phyloP scores from a whole-genome alignment of 225 moss, liverwort and hornwort genomes.

The Straminergon stramineum region DNA sequence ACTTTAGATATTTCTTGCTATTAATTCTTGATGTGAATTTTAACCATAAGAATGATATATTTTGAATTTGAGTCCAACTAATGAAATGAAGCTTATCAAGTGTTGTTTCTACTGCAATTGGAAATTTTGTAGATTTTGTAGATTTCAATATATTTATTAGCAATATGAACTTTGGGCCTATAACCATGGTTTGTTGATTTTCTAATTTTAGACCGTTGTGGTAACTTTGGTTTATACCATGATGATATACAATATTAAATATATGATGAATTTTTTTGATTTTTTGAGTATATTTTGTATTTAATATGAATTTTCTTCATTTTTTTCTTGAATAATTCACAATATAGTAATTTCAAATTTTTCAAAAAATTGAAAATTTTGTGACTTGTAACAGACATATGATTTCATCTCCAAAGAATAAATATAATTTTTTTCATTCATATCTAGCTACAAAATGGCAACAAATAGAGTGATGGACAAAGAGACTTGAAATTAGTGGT shows the following conservation, averaged over 20 bases:
- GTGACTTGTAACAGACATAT: background rate
- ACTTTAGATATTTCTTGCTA: background rate
- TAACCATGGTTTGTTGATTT: background rate
- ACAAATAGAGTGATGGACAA: background rate
- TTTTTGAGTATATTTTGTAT: background rate
- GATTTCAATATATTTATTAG: background rate
- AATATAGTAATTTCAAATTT: background rate
- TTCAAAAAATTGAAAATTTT: background rate
- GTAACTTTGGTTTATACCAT: background rate
- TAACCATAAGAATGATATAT: background rate
- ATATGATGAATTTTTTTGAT: background rate
- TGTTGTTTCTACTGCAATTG: rapidly evolving
- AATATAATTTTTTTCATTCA: background rate
- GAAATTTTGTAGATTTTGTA: too few species aligned
- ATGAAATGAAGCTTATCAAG: background rate
- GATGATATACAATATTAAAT: too few species aligned
- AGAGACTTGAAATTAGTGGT: background rate
- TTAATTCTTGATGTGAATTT: background rate
- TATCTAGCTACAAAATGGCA: background rate
- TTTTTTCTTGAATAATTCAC: background rate
- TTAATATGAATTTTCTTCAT: background rate
- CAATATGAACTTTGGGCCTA: too few species aligned
- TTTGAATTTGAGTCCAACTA: background rate
- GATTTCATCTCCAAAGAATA: background rate
- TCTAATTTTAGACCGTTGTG: rapidly evolving